Evolutionary conservation across 805 yeast species (phyloP), one percentile per base, ranked within the genome.

Genomic region (Candida chilensis): DNA sequence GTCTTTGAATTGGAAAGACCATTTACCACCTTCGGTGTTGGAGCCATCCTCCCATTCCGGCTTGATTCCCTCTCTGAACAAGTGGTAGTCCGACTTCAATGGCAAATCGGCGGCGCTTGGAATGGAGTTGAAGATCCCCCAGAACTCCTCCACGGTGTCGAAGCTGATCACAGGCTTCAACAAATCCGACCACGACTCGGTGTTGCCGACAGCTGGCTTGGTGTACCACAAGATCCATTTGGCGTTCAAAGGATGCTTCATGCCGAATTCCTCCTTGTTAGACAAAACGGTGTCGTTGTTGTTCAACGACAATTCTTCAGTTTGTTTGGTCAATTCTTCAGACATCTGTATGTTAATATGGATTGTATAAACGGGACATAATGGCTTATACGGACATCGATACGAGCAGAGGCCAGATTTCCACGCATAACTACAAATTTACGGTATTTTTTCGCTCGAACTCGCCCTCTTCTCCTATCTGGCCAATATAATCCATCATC

Each of bases 221-320:
- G 95, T 84, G 71, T 86, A 92, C 98, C 98, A 90, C 50, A 90
- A 72, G 15, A 97, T 86, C 96, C 96, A 90, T 58, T 73, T 75
- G 50, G 80, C 72, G 60, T 84, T 80, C 47, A 90, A 76, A 30
- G 96, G 96, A 57, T 92, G 98, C 52, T 78, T 78, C 36, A 78
- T 82, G 36, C 69, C 71, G 57, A 83, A 79, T 41, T 75, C 77
- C 43, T 73, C 75, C 46, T 68, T 63, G 42, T 65, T 64, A 47
- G 73, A 69, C 44, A 78, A 69, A 32, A 74, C 76, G 28, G 83
- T 74, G 46, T 35, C 24, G 27, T 41, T 35, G 33, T 50, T 47
- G 12, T 58, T 63, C 45, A 65, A 54, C 12, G 60, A 44, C 47
- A 65, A 57, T 21, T 57, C 63, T 44, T 61, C 68, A 35, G 70